These are phyloP conservation scores for Peronospora destructor DNA, from an alignment of 352 stramenopile species.

Conservation along the genomic window DNA sequence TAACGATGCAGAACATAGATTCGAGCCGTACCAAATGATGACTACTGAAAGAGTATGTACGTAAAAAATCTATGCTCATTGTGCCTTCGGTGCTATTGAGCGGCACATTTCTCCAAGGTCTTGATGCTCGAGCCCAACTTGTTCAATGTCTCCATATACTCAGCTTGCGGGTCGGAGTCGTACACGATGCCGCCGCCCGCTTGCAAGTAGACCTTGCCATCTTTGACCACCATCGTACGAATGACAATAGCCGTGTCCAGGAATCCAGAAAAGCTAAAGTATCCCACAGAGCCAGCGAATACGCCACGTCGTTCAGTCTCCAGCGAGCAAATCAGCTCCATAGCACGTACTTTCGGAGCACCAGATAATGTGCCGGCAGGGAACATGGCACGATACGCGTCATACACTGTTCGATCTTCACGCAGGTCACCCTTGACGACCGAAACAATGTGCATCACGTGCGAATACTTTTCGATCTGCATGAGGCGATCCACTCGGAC, in stretches of 20 bases:
- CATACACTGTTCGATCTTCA: conserved; percentile 77
- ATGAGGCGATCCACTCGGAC: conserved; percentile 84
- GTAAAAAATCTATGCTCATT: conserved; percentile 11
- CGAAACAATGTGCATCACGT: conserved; percentile 90
- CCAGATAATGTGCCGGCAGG: conserved; percentile 81
- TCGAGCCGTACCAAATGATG: too few relatives aligned
- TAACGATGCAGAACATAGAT: background rate
- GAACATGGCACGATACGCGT: conserved; percentile 87
- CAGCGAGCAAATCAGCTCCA: conserved; percentile 84
- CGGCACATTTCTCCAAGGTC: conserved; percentile 75
- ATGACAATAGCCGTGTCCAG: conserved; percentile 87
- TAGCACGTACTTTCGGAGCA: conserved; percentile 85
- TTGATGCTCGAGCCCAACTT: conserved; percentile 80
- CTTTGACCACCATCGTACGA: conserved; percentile 81
- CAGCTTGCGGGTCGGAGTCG: conserved; percentile 78
- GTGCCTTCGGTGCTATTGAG: conserved; percentile 31
- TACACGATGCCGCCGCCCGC: conserved; percentile 85
- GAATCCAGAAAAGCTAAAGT: conserved; percentile 82
- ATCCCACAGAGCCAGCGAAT: conserved; percentile 85
- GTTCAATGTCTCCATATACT: conserved; percentile 88
- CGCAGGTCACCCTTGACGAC: conserved; percentile 80
- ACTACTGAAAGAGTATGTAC: background rate
- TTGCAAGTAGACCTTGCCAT: conserved; percentile 75
- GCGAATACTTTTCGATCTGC: conserved; percentile 89
- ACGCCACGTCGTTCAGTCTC: conserved; percentile 75